Percentiles rank a stretch among this genome's conserved stretches.
phyloP scores from a whole-genome alignment of 331 rosid species.

The Spiraea crenata region DNA sequence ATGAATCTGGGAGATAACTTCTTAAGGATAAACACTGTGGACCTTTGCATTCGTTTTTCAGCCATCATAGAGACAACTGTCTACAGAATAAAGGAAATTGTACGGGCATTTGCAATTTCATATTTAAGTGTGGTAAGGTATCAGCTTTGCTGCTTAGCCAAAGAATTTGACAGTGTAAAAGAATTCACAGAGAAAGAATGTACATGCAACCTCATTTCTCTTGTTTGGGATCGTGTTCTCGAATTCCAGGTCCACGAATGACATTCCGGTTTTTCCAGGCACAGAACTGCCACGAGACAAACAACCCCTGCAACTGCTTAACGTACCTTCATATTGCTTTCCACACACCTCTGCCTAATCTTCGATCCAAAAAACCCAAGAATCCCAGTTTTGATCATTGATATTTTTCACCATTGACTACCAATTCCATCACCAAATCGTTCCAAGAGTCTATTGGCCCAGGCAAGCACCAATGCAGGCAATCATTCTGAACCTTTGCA shows the following conservation, averaged over 20 bases:
- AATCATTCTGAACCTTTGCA: constrained; percentile 71
- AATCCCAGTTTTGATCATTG: not conserved
- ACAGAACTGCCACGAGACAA: not conserved
- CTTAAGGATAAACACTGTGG: not conserved
- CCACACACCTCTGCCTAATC: too few species aligned
- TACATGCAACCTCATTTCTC: not conserved
- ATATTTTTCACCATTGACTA: constrained; percentile 36
- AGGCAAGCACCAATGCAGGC: constrained; percentile 93
- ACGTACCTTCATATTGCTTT: not conserved
- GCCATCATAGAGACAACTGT: not conserved
- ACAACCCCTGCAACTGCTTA: not conserved
- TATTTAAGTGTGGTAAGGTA: not conserved
- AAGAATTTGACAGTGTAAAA: not conserved
- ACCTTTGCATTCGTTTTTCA: not conserved
- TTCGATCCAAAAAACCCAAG: not conserved
- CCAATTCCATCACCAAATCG: constrained; percentile 72
- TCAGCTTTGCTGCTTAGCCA: not conserved
- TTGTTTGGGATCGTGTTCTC: not conserved
- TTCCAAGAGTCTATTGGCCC: constrained; percentile 98
- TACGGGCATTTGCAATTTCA: not conserved
- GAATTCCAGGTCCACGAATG: not conserved
- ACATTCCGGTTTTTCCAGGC: not conserved
- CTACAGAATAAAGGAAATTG: not conserved
- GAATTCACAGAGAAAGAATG: not conserved
- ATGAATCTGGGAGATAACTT: not conserved